Evolutionary conservation across 108 stramenopile species (phyloP).

Genomic region (Aurantiochytrium sp.): DNA sequence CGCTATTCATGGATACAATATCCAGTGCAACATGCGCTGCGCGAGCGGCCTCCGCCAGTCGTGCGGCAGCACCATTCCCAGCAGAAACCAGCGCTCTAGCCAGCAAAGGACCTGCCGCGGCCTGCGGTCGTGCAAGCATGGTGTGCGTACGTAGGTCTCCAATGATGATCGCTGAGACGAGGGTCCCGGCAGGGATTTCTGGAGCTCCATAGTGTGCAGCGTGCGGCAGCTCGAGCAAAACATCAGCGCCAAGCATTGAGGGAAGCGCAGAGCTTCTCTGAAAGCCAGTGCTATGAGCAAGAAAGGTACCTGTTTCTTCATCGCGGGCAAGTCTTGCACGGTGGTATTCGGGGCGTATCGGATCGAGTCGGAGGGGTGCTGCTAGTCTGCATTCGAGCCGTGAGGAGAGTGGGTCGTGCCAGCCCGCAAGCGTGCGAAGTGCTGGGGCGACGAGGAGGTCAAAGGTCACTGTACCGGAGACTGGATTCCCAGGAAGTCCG

Average conservation of each 20-base stretch:
- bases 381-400: neutral
- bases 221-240: neutral
- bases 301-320: neutral
- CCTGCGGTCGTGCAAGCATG: neutral
- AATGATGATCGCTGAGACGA: neutral
- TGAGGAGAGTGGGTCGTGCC: neutral
- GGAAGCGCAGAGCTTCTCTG: neutral
- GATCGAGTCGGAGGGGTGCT: neutral
- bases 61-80: neutral
- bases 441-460: conserved; percentile 78
- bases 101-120: neutral
- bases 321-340: neutral
- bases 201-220: neutral
- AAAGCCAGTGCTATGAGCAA: neutral
- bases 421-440: conserved; percentile 40
- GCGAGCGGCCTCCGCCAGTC: neutral
- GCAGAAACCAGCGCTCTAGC: neutral
- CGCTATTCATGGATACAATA: neutral
- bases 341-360: neutral
- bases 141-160: neutral
- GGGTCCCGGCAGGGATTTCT: neutral
- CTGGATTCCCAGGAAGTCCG: conserved; percentile 93
- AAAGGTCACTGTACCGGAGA: conserved; percentile 73
- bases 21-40: neutral
- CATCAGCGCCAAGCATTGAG: neutral